Conservation (phyloP, 768 basidiomycete species). For the Pleurotus citrinopileatus region DNA sequence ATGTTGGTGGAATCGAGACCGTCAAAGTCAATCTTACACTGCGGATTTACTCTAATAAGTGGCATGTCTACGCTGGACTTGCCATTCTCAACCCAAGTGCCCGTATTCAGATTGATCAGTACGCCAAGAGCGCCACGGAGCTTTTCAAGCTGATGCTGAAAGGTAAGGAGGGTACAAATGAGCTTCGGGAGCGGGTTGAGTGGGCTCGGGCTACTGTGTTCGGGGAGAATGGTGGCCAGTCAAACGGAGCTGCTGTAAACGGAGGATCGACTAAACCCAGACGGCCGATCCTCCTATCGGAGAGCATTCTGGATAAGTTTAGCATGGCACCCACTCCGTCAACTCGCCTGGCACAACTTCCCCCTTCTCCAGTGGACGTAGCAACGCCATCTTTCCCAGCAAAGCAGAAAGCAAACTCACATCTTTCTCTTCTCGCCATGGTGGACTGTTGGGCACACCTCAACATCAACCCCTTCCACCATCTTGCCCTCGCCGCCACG, state of each 20-base stretch:
- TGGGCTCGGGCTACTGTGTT: constrained; percentile 78
- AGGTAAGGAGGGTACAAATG: constrained; percentile 35
- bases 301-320: constrained; percentile 86
- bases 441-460: constrained; percentile 96
- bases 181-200: constrained; percentile 70
- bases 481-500: constrained; percentile 91
- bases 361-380: constrained; percentile 1
- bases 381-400: neutral
- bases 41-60: constrained; percentile 95
- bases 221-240: constrained; percentile 28
- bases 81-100: constrained; percentile 96
- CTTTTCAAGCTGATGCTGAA: constrained; percentile 95
- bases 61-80: constrained; percentile 99
- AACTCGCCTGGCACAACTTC: constrained; percentile 2
- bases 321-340: constrained; percentile 53
- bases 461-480: constrained; percentile 82
- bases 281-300: constrained; percentile 77
- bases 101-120: constrained; percentile 86
- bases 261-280: constrained; percentile 23
- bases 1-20: constrained; percentile 96
- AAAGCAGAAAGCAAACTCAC: constrained; percentile 56
- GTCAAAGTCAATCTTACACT: constrained; percentile 97
- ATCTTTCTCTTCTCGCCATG: constrained; percentile 94
- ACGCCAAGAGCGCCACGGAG: constrained; percentile 78
- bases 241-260: neutral